Base-by-base conservation (phyloP, 2,329 filamentous ascomycete genomes). In the Ophiognomonia clavigignenti-juglandacearum region DNA sequence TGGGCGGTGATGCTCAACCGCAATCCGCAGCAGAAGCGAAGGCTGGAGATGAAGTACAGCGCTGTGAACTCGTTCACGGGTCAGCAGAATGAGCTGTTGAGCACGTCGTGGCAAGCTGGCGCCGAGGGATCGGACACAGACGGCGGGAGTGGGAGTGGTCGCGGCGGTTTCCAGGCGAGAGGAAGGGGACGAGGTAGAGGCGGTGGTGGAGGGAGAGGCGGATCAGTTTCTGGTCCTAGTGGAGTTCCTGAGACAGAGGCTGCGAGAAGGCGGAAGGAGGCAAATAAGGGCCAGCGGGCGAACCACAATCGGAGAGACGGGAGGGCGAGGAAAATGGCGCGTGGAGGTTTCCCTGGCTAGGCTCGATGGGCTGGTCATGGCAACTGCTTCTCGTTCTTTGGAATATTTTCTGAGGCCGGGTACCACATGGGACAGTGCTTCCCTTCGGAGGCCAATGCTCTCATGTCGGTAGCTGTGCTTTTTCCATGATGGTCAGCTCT, bases 1-100 rank as follows among this genome's bases (percentile, higher is more conserved):
- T 98, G 92, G 91, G 88, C 80, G 0, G 70, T 96, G 40, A 95
- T 97, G 88, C 67, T 96, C 7, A 70, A 73, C 11, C 78, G 91
- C 26, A 85, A 92, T 57, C 77, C 86, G 1, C 78, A 80, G 57
- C 77, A 84, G 50, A 71, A 85, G 62, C 78, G 80, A 47, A 75
- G 78, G 47, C 67, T 97, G 36, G 88, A 96, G 64, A 75, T 75
- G 42, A 85, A 82, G 59, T 86, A 84, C 57, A 75, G 76, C 10
- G 71, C 51, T 20, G 48, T 22, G 13, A 51, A 36, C 29, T 29
- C 77, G 16, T 88, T 86, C 54, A 71, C 73, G 11, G 86, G 86
- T 2, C 66, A 76, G 46, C 89, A 95, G 64, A 69, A 67, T 1
- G 75, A 82, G 46, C 56, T 95, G 18, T 71, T 74, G 4, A 68